Evolutionary conservation across 257 asterid genomes (phyloP).

Genomic region (Solanum peruvianum): DNA sequence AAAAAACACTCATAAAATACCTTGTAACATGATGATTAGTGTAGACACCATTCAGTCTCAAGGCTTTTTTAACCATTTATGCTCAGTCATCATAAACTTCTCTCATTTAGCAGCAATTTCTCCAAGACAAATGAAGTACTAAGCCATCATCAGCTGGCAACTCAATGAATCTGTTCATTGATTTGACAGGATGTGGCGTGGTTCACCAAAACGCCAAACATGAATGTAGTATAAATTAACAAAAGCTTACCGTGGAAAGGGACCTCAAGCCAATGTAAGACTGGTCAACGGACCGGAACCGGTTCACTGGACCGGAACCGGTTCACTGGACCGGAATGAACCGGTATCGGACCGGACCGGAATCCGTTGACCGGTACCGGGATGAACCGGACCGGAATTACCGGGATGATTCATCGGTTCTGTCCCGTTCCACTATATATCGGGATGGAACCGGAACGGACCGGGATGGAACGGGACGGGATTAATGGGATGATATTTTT

Average conservation of each 20-base stretch:
- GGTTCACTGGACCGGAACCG: too few relatives aligned
- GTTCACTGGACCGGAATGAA: too few relatives aligned
- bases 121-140: constrained; percentile 5
- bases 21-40: background rate
- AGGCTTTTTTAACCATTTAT: background rate
- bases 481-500: too few relatives aligned
- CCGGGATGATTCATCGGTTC: too few relatives aligned
- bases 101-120: constrained; percentile 1
- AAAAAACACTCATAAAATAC: too few relatives aligned
- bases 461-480: too few relatives aligned
- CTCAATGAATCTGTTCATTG: constrained; percentile 21
- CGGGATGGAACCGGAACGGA: too few relatives aligned
- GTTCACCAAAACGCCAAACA: background rate
- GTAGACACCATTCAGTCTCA: background rate
- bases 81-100: background rate
- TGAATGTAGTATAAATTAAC: background rate
- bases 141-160: constrained; percentile 18
- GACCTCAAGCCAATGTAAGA: background rate
- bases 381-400: too few relatives aligned
- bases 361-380: too few relatives aligned
- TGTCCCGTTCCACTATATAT: too few relatives aligned
- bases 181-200: constrained; percentile 4
- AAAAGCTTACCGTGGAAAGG: constrained; percentile 21
- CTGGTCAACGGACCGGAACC: too few relatives aligned
- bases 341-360: too few relatives aligned